Conservation (phyloP, 2,329 filamentous ascomycete species). For the Neurospora sp. region DNA sequence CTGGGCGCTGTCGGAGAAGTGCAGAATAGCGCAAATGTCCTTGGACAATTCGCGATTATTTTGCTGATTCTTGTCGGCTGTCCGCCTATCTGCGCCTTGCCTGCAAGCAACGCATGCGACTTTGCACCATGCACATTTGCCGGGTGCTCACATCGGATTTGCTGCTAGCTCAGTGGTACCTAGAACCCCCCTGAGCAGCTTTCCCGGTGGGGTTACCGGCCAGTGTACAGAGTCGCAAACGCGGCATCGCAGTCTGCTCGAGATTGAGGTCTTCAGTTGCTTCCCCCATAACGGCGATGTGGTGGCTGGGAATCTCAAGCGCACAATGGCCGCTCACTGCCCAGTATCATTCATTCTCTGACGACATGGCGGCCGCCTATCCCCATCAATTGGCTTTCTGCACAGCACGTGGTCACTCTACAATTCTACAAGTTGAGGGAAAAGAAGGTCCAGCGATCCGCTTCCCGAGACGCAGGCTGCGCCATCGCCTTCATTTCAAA, state of each 20-base stretch:
- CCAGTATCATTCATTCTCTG: not conserved
- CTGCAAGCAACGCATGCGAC: not conserved
- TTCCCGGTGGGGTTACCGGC: not conserved
- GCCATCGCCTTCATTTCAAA: conserved; percentile 5
- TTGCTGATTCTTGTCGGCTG: not conserved
- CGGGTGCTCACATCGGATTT: not conserved
- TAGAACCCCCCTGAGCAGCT: not conserved
- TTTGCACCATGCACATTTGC: not conserved
- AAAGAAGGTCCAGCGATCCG: conserved; percentile 16
- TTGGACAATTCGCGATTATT: not conserved
- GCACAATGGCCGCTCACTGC: conserved; percentile 1
- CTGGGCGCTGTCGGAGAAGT: not conserved
- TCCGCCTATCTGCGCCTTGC: not conserved
- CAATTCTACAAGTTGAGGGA: not conserved
- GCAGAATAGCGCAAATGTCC: not conserved
- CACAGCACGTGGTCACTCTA: not conserved
- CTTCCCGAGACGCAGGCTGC: conserved; percentile 1
- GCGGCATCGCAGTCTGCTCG: not conserved
- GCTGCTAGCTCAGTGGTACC: not conserved
- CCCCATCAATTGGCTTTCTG: not conserved
- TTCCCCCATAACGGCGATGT: conserved; percentile 12
- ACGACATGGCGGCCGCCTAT: not conserved
- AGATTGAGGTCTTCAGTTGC: not conserved
- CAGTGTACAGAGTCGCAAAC: not conserved
- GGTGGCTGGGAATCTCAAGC: conserved; percentile 6